Evolutionary conservation across 805 yeast species (phyloP), one percentile per base, ranked within the genome.

Genomic region (Metschnikowia henanensis): DNA sequence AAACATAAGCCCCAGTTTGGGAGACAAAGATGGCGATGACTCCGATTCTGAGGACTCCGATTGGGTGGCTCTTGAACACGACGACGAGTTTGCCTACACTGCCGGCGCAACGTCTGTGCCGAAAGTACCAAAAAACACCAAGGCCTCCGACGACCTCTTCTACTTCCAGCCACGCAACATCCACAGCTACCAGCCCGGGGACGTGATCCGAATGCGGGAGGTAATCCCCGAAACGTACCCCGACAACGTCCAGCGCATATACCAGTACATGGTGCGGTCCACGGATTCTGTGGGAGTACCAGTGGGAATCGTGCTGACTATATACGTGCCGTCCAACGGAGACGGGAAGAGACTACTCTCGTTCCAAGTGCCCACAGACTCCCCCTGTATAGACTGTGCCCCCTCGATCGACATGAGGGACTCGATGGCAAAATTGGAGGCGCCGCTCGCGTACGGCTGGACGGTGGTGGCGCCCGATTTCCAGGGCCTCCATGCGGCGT

Each of bases 391-490:
- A 13, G 46, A 54, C 30, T 59, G 61, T 43, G 44, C 61, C 6
- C 56, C 58, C 8, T 58, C 62, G 1, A 56, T 52, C 37, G 41
- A 51, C 3, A 39, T 53, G 6, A n/a, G n/a, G n/a, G n/a, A n/a
- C n/a, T n/a, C n/a, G n/a, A n/a, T n/a, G n/a, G n/a, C n/a, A n/a
- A n/a, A n/a, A n/a, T n/a, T 52, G 33, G 36, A 45, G 28, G 30
- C 47, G 2, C 50, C 46, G 4, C 45, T 58, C 13, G 44, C 55
- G 23, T 39, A 57, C 20, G 73, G 73, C 10, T 68, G 62, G 54
- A 61, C 52, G 44, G 67, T 67, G 5, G 60, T 62, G 1, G 52
- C 56, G 4, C 64, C 72, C 0, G 72, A 66, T 47, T 65, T 65
- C 40, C 66, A 68, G 39, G 72, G 73, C 5, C 57, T 60, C 5